Base-by-base conservation (phyloP, 176 grass and related monocot species). In the Tillandsia fasciculata region DNA sequence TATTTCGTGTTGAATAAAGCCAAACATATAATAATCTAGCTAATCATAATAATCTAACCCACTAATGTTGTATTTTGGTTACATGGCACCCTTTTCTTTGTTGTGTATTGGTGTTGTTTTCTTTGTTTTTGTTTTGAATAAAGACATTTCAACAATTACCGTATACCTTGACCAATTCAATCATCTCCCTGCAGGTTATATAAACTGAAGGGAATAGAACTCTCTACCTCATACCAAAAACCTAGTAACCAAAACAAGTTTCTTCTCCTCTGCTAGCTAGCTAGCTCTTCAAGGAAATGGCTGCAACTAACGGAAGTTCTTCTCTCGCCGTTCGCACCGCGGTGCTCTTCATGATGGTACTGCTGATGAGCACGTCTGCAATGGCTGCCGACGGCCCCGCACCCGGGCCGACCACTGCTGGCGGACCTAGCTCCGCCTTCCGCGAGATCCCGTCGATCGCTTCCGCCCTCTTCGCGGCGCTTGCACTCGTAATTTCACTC, bases 381-480 rank as follows among this genome's bases (percentile, higher is more conserved):
- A 67, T 67, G 65, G 65, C 12, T 0, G 65, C 65, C 8, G 14
- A 49, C 10, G 15, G 8, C 14, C 65, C 42, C 17, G 0, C 28
- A 47, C 65, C 65, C 1, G 29, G 29, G 17, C 75, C 1, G 50
- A 82, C 49, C 63, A 70, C 53, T 66, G 78, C 63, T 59, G 76
- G 22, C 71, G 77, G 1, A 58, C 26, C 42, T 64, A 48, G 64
- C 70, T 53, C 18, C 29, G 8, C 12, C 14, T 14, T 20, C 67
- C 80, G 14, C 66, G 72, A 53, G 80, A 61, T 11, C 78, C 67
- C 26, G 65, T 64, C 68, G 15, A 27, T 53, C 8, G 1, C 53
- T 27, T 10, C 68, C 9, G 50, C 27, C 51, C 9, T 50, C 63
- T 50, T 80, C 63, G 52, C 48, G 20, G 63, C 53, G 68, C 53